Evolutionary conservation across 2,329 filamentous ascomycete genomes (phyloP), one percentile per base, ranked within the genome.

Genomic region (Reticulascus tulasneorum): DNA sequence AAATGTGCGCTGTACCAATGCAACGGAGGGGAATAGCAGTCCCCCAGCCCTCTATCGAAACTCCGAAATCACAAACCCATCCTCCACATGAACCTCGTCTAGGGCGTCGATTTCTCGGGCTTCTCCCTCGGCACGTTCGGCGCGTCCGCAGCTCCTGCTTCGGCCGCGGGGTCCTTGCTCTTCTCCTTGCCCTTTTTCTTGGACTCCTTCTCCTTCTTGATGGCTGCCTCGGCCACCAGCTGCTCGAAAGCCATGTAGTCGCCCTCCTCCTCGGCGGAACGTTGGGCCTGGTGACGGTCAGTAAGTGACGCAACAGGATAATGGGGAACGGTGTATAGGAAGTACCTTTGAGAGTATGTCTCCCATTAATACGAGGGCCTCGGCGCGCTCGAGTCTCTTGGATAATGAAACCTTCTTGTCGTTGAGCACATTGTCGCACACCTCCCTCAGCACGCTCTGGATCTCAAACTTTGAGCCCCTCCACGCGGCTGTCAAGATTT

Each of bases 201-300:
- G 38, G 86, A 79, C 53, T 91, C 84, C 59, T 88, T 82, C 54
- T 93, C 88, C 66, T 96, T 95, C 76, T 97, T 97, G 35, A 89
- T 84, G 38, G 90, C 89, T 5, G 91, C 91, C 59, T 98, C 93
- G 33, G 93, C 90, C 62, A 98, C 94, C 37, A 98, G 81, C 63
- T 97, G 89, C 62, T 98, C 93, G 51, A 98, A 98, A 12, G 91
- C 90, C 79, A 98, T 94, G 65, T 94, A 97, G 54, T 97, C 93
- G 47, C 93, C 91, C 64, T 98, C 93, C 68, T 98, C 93, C 47
- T 98, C 93, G 26, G 91, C 84, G 36, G 91, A 84, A 45, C 93
- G 82, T 60, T 85, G 77, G 25, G 91, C 87, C 90, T 96, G 48
- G 30, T 23, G 29, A 3, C 40, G 47, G 47, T 44, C 38, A 42